phyloP scores from a whole-genome alignment of 805 yeast species.

The Yamadazyma takamatsuzukensis region DNA sequence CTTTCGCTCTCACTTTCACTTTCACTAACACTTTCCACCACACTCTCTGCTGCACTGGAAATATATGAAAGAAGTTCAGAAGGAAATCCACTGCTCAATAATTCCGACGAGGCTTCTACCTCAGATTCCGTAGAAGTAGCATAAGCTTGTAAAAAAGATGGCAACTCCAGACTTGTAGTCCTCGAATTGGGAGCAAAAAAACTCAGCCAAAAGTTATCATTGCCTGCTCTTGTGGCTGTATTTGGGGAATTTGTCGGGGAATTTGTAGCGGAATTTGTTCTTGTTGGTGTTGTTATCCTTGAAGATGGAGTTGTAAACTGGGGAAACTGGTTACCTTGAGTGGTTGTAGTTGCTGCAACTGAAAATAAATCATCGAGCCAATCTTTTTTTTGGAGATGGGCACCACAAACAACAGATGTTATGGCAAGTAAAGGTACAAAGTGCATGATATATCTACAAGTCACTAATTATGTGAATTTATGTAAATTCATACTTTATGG shows the following conservation, averaged over 20 bases:
- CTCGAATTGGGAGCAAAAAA: slow-evolving; percentile 1
- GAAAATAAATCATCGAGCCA: slow-evolving; percentile 6
- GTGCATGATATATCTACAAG: too few relatives aligned
- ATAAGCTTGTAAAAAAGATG: background rate
- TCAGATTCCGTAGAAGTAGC: slow-evolving; percentile 1
- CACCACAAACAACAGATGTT: too few relatives aligned
- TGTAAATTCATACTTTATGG: too few relatives aligned
- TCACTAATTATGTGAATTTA: too few relatives aligned
- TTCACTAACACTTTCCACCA: background rate
- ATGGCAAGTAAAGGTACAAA: too few relatives aligned
- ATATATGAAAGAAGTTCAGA: slow-evolving; percentile 8
- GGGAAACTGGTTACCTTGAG: slow-evolving; percentile 1
- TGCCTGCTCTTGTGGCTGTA: background rate
- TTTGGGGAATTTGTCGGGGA: background rate
- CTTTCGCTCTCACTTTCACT: background rate
- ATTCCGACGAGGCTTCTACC: background rate
- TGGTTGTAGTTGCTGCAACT: slow-evolving; percentile 2
- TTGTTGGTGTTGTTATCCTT: slow-evolving; percentile 1
- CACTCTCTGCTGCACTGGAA: background rate
- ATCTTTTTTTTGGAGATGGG: slow-evolving; percentile 4
- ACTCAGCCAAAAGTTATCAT: background rate
- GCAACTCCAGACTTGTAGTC: too few relatives aligned
- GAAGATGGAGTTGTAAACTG: slow-evolving; percentile 1
- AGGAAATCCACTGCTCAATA: slow-evolving; percentile 4
- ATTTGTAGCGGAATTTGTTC: slow-evolving; percentile 1